Conservation (phyloP, 768 basidiomycete genomes). For the Amanita thiersii region DNA sequence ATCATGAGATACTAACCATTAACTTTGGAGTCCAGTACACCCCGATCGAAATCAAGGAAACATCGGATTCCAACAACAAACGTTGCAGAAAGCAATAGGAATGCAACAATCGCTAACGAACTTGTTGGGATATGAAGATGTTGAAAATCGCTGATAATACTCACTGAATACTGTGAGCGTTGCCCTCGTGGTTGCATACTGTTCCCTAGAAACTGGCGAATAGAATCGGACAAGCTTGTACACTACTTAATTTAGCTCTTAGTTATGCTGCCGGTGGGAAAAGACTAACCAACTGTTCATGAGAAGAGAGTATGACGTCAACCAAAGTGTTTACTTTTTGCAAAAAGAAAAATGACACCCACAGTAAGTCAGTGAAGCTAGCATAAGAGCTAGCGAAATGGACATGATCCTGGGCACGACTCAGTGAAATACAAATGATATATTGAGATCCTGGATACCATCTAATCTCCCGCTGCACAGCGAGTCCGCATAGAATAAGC, state of each 20-base stretch:
- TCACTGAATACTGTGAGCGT: conserved; percentile 78
- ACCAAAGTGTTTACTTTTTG: not conserved
- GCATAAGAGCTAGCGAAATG: conserved; percentile 65
- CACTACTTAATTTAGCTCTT: conserved; percentile 30
- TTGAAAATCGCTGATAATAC: conserved; percentile 17
- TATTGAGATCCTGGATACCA: conserved; percentile 41
- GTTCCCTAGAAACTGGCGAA: conserved; percentile 39
- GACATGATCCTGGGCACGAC: conserved; percentile 53
- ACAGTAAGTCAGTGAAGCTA: conserved; percentile 74
- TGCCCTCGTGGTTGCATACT: conserved; percentile 68
- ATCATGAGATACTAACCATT: conserved; percentile 49
- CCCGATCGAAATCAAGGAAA: conserved; percentile 76
- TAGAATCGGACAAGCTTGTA: conserved; percentile 87
- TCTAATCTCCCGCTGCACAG: conserved; percentile 76
- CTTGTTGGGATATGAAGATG: not conserved
- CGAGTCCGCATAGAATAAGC: conserved; percentile 55
- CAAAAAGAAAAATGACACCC: conserved; percentile 20
- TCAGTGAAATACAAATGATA: not conserved
- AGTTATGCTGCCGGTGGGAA: not conserved
- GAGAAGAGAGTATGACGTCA: conserved; percentile 6
- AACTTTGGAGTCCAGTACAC: conserved; percentile 65
- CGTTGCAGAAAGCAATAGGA: conserved; percentile 65
- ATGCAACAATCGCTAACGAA: conserved; percentile 59
- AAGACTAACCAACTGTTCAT: conserved; percentile 32
- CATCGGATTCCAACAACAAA: conserved; percentile 74